Evolutionary conservation across 2,329 filamentous ascomycete species (phyloP).

Genomic region (Aureobasidium namibiae): DNA sequence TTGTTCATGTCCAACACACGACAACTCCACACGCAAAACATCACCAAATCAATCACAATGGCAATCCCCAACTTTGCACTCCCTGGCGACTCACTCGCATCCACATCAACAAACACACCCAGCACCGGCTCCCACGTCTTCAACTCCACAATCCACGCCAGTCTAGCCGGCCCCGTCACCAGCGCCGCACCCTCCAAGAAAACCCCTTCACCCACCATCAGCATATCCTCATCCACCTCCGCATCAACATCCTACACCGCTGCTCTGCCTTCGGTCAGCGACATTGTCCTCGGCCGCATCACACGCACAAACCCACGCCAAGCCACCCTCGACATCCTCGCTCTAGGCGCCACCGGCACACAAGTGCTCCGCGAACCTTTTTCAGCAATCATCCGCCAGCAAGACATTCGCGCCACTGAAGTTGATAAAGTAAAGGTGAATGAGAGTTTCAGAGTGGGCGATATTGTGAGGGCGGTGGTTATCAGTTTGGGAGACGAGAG

Average conservation of each 20-base stretch:
- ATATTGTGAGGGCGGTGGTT: conserved; percentile 80
- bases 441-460: conserved; percentile 85
- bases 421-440: conserved; percentile 90
- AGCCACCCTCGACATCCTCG: conserved; percentile 77
- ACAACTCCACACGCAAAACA: background rate
- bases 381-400: conserved; percentile 35
- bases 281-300: conserved; percentile 74
- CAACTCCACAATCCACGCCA: conserved; percentile 67
- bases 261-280: conserved; percentile 74
- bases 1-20: background rate
- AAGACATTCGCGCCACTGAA: conserved; percentile 91
- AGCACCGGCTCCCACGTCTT: conserved; percentile 81
- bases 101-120: conserved; percentile 56
- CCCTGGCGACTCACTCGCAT: conserved; percentile 74
- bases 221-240: conserved; percentile 17
- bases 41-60: background rate
- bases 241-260: conserved; percentile 38
- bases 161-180: conserved; percentile 60
- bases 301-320: conserved; percentile 78
- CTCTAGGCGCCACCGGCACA: conserved; percentile 53
- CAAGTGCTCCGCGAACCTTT: conserved; percentile 22
- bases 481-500: conserved; percentile 82
- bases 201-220: conserved; percentile 30
- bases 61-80: conserved; percentile 47
- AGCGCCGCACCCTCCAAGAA: conserved; percentile 45